Evolutionary conservation across 805 yeast genomes (phyloP), one percentile per base, ranked within the genome.

Genomic region (Starmerella bombi): DNA sequence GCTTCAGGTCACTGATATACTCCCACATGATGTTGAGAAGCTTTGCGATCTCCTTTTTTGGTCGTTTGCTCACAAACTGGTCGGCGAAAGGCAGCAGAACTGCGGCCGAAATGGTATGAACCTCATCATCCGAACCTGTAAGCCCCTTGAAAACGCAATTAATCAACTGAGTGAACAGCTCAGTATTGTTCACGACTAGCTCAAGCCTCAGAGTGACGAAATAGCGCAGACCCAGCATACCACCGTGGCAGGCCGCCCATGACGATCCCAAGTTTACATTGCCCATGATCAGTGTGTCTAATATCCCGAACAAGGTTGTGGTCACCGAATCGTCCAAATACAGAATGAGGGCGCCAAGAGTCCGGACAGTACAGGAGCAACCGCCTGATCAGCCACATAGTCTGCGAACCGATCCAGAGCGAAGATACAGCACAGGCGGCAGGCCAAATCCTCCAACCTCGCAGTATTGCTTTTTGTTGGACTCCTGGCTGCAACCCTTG

Each of bases 231-330:
- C 97, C 98, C 10, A 91, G 70, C 77, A 91, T 76, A 36, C 97
- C 99, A 51, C 97, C 98, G 65, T 91, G 98, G 44, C 91, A 81
- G 3, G 95, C 97, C 57, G 93, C 96, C 98, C 98, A 91, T 15
- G n/a, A 15, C 41, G 85, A 71, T n/a, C n/a, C n/a, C n/a, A n/a
- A n/a, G n/a, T n/a, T n/a, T n/a, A n/a, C n/a, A n/a, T n/a, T n/a
- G 12, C 35, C 36, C 18, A 72, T 59, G 1, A 86, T 84, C 38
- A 91, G 63, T 32, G 72, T 69, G 37, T 75, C 71, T 43, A 91
- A 66, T 16, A 77, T 75, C 9, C 65, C 54, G 55, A 85, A 88
- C 0, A 83, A 74, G 36, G 70, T 66, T 8, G 74, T 52, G 5
- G 81, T 77, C 1, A 72, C 62, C 2, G 66, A 69, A 30, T 71